Evolutionary conservation across 148 eudicot species (phyloP).

Genomic region (Simmondsia chinensis): DNA sequence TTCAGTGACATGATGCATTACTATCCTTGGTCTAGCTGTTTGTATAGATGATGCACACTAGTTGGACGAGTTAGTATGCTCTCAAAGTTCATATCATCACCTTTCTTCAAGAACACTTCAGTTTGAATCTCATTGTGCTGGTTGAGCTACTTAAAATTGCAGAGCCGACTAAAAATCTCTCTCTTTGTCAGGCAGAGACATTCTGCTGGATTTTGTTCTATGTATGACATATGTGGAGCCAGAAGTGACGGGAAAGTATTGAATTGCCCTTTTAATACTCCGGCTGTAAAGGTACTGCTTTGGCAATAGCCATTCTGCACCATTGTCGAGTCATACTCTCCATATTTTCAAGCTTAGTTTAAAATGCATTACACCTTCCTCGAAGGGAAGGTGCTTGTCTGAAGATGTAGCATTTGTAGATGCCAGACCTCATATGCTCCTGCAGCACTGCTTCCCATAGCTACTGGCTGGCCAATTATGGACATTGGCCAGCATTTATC

Average conservation of each 20-base stretch:
- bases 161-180: slow-evolving; percentile 6
- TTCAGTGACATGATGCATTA: too few species aligned
- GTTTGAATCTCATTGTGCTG: too few species aligned
- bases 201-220: slow-evolving; percentile 60
- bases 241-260: slow-evolving; percentile 68
- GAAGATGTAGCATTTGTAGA: too few species aligned
- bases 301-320: not conserved
- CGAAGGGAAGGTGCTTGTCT: too few species aligned
- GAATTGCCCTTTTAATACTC: slow-evolving; percentile 71
- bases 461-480: too few species aligned
- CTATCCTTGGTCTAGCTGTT: too few species aligned
- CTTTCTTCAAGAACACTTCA: too few species aligned
- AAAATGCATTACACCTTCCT: not conserved
- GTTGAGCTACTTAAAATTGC: not conserved
- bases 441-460: too few species aligned
- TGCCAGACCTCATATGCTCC: not conserved
- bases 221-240: slow-evolving; percentile 87
- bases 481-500: not conserved
- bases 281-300: slow-evolving; percentile 68
- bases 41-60: too few species aligned
- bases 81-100: too few species aligned
- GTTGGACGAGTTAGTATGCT: too few species aligned
- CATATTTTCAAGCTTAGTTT: not conserved
- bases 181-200: slow-evolving; percentile 41
- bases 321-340: not conserved